Percentiles rank a stretch among this genome's conserved stretches.
These are phyloP conservation scores for Backusella liffmaniae DNA, from an alignment of 192 early-diverging fungal genomes.

Conservation along the genomic window DNA sequence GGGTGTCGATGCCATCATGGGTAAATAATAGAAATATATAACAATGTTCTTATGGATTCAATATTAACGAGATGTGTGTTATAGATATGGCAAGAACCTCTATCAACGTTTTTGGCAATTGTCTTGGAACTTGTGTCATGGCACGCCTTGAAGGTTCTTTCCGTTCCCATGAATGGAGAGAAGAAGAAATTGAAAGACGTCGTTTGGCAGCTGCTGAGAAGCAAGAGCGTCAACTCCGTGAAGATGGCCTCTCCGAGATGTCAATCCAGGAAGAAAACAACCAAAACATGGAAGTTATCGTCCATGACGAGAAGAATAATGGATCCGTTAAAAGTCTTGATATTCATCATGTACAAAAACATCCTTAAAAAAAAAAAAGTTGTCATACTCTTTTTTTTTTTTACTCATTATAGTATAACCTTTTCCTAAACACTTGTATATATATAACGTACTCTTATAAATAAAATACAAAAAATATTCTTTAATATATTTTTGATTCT, in stretches of 20 bases:
- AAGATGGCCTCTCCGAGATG: slow-evolving; percentile 1
- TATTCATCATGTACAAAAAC: neutral
- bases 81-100: slow-evolving; percentile 69
- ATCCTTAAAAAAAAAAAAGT: neutral
- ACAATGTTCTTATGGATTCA: too few species aligned
- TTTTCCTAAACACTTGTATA: neutral
- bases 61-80: too few species aligned
- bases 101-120: slow-evolving; percentile 72
- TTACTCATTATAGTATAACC: neutral
- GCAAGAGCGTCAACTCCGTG: neutral
- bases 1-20: slow-evolving; percentile 73
- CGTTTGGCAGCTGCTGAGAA: neutral
- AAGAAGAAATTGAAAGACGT: slow-evolving; percentile 28
- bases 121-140: slow-evolving; percentile 62
- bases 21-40: too few species aligned
- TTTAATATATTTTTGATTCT: too few species aligned
- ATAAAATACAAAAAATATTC: too few species aligned
- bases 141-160: slow-evolving; percentile 68
- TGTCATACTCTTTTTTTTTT: neutral
- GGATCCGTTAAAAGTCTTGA: neutral
- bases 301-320: neutral
- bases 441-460: neutral
- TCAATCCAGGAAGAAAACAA: neutral
- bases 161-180: slow-evolving; percentile 47
- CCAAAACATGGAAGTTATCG: neutral